phyloP scores from a whole-genome alignment of 2,329 filamentous ascomycete species.

The Diplodia corticola region DNA sequence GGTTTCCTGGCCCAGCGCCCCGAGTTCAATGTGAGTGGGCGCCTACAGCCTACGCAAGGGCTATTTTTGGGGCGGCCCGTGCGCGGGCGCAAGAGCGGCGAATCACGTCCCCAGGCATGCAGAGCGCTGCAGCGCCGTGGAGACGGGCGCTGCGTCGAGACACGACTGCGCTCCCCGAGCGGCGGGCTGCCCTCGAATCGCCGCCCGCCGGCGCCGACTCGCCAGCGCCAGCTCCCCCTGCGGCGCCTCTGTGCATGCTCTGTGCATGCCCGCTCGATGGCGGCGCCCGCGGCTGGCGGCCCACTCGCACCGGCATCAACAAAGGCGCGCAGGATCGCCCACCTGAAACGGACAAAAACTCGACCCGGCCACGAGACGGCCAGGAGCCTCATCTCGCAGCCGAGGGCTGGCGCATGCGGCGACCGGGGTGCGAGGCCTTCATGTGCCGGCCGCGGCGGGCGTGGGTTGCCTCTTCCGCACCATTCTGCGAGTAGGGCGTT shows the following conservation, averaged over 20 bases:
- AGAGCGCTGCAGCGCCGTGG: slow-evolving; percentile 20
- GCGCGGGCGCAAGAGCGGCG: neutral
- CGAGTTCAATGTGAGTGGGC: neutral
- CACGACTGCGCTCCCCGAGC: slow-evolving; percentile 10
- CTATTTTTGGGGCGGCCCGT: neutral
- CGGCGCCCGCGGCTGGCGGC: neutral
- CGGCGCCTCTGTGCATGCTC: neutral
- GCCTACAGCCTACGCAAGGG: slow-evolving; percentile 1
- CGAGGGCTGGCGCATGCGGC: slow-evolving; percentile 16
- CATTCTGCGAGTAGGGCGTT: slow-evolving; percentile 17
- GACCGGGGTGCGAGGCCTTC: slow-evolving; percentile 14
- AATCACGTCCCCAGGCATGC: slow-evolving; percentile 18
- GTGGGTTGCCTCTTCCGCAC: slow-evolving; percentile 18
- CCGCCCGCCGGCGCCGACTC: neutral
- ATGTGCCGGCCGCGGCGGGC: slow-evolving; percentile 7
- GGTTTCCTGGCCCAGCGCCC: neutral
- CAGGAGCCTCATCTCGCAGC: slow-evolving; percentile 19
- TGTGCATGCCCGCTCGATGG: neutral
- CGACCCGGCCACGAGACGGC: slow-evolving; percentile 15
- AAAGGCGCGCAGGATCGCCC: slow-evolving; percentile 20
- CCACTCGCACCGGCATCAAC: slow-evolving; percentile 1
- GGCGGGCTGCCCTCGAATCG: slow-evolving; percentile 5
- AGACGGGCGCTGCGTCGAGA: slow-evolving; percentile 18
- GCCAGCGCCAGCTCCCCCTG: neutral
- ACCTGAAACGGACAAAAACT: slow-evolving; percentile 22